phyloP scores from a whole-genome alignment of 2,329 filamentous ascomycete genomes.

The Pseudogymnoascus sp. region DNA sequence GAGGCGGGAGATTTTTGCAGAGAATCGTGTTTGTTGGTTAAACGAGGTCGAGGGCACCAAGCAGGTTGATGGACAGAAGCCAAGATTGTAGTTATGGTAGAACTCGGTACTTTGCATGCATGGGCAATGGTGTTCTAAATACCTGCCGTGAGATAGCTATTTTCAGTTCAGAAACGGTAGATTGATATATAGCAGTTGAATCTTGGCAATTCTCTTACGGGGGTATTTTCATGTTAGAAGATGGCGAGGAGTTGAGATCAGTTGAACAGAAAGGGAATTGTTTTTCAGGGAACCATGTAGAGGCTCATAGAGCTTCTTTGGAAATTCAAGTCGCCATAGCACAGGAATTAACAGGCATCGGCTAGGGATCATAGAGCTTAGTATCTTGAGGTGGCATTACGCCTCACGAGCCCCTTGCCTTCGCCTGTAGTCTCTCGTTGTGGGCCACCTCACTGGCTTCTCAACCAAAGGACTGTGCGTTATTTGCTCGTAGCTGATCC shows the following conservation, averaged over 20 bases:
- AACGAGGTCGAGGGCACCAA: slow-evolving; percentile 29
- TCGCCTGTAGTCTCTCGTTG: too few species aligned
- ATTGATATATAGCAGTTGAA: background rate
- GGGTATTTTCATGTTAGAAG: background rate
- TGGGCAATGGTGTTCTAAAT: background rate
- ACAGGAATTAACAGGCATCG: too few species aligned
- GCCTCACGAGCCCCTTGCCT: too few species aligned
- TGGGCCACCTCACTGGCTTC: too few species aligned
- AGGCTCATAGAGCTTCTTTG: too few species aligned
- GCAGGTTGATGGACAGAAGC: slow-evolving; percentile 21
- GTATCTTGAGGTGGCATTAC: too few species aligned
- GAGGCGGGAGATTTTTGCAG: slow-evolving; percentile 41
- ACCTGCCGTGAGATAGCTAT: background rate
- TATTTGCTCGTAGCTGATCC: too few species aligned
- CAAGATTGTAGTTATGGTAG: background rate
- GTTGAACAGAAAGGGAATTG: background rate
- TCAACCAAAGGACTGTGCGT: too few species aligned
- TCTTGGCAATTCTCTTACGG: background rate
- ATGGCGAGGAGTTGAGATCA: background rate
- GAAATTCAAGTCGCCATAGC: too few species aligned
- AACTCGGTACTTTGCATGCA: background rate
- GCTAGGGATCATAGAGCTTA: too few species aligned
- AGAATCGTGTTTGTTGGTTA: slow-evolving; percentile 45
- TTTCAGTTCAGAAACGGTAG: background rate
- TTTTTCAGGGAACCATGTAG: too few species aligned